These are phyloP conservation scores for Alternaria angustiovoidea DNA, from an alignment of 2,329 filamentous ascomycete genomes.

Conservation along the genomic window DNA sequence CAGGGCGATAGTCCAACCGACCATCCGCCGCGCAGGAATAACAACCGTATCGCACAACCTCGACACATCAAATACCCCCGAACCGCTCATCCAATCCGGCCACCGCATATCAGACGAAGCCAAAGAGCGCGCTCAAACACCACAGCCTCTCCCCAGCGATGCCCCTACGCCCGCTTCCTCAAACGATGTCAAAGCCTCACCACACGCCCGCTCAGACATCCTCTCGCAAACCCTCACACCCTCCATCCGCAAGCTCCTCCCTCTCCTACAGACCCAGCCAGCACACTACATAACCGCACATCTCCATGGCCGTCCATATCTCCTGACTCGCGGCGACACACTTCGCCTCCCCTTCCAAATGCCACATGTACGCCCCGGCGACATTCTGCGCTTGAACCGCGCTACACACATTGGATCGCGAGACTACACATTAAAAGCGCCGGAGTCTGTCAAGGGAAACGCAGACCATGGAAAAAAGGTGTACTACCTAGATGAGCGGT, in stretches of 20 bases:
- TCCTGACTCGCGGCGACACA: constrained; percentile 68
- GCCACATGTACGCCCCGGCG: constrained; percentile 69
- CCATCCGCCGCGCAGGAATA: constrained; percentile 59
- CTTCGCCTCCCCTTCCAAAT: constrained; percentile 61
- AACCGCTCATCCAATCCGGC: constrained; percentile 60
- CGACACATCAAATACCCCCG: constrained; percentile 48
- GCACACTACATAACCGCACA: constrained; percentile 81
- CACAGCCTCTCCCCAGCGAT: constrained; percentile 24
- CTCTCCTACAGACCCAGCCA: constrained; percentile 75
- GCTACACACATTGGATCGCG: constrained; percentile 83
- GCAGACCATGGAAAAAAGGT: constrained; percentile 48
- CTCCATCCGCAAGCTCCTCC: constrained; percentile 69
- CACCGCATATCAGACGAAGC: constrained; percentile 40
- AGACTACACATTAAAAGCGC: constrained; percentile 83
- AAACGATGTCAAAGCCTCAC: constrained; percentile 25
- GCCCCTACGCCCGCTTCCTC: constrained; percentile 22
- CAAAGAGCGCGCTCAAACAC: constrained; percentile 30
- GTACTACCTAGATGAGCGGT: constrained; percentile 76
- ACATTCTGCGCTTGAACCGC: constrained; percentile 86
- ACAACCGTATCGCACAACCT: constrained; percentile 53
- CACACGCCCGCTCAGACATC: constrained; percentile 34
- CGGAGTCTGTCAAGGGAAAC: constrained; percentile 41
- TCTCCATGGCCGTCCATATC: constrained; percentile 81
- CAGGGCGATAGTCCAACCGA: constrained; percentile 59
- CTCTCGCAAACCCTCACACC: constrained; percentile 57